Evolutionary conservation across 768 basidiomycete species (phyloP), one percentile per base, ranked within the genome.

Genomic region (Tulasnella sp.): DNA sequence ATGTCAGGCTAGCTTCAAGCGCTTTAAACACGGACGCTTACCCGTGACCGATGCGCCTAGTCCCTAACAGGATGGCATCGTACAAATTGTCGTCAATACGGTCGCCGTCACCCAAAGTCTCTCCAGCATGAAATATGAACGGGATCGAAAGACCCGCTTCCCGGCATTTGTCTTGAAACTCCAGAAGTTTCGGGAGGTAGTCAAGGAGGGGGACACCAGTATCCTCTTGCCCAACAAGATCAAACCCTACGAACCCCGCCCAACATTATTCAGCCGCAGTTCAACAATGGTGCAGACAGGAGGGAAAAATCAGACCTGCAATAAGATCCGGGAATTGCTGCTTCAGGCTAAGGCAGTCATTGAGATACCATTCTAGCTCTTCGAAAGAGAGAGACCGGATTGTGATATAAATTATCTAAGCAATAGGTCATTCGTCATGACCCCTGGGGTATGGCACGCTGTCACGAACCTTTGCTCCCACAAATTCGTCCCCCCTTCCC

Each of bases 31-130:
- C 37, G 72, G 34, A 42, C 28, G 79, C 85, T 41, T 81, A 93
- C 93, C 93, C 94, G 85, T 96, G 94, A 0, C 94, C 94, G 78
- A 95, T 95, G 31, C 93, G 90, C 84, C 91, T 94, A 11, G 94
- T 93, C 20, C 92, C 93, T 9, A 95, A 87, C 58, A 94, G 86
- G 76, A 95, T 90, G 8, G 94, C 93, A 83, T 95, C 94, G 82
- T 93, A 94, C 41, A 95, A 85, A 83, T 95, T 95, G 75, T 88
- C 85, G 81, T 95, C 94, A 31, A 72, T 44, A 22, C 28, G 64
- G 46, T 81, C 80, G 12, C 94, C 94, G 84, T 95, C 94, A 6
- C 93, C 92, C 31, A 93, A 88, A 0, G 94, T 95, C 86, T 95
- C 94, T 28, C 94, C 94, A 0, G 93, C 93, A 83, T 95, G 94